Evolutionary conservation across 2,329 filamentous ascomycete genomes (phyloP).

Genomic region (Salinomyces thailandicus): DNA sequence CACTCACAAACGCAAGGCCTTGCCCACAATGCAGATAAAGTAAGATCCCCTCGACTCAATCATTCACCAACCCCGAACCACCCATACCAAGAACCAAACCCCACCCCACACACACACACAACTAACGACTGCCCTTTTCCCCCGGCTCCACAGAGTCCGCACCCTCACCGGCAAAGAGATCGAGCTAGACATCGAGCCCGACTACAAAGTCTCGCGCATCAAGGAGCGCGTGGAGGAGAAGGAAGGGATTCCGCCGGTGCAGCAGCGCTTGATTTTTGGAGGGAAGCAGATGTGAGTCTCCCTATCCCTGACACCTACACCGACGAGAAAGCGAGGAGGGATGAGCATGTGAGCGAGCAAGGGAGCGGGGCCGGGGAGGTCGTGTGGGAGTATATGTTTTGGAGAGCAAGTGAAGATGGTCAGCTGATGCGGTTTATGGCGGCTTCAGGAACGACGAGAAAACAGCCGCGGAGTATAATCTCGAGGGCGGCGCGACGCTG

Average conservation of each 20-base stretch:
- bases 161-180: conserved; percentile 98
- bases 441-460: conserved; percentile 77
- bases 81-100: neutral
- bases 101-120: neutral
- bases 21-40: conserved; percentile 24
- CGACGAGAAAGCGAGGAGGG: too few relatives aligned
- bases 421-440: neutral
- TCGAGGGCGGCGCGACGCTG: conserved; percentile 84
- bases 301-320: too few relatives aligned
- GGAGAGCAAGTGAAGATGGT: conserved; percentile 1
- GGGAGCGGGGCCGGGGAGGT: too few relatives aligned
- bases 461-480: conserved; percentile 77
- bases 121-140: conserved; percentile 1
- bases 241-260: conserved; percentile 92
- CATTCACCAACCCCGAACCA: conserved; percentile 1
- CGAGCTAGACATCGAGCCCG: conserved; percentile 89
- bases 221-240: conserved; percentile 99
- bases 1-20: too few relatives aligned
- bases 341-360: neutral
- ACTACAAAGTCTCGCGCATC: conserved; percentile 60
- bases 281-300: conserved; percentile 85
- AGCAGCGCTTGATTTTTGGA: conserved; percentile 90
- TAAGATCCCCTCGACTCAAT: conserved; percentile 8
- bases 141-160: conserved; percentile 59
- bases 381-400: too few relatives aligned